Evolutionary conservation across 2,329 filamentous ascomycete species (phyloP).

Genomic region (Botryotinia globosa): DNA sequence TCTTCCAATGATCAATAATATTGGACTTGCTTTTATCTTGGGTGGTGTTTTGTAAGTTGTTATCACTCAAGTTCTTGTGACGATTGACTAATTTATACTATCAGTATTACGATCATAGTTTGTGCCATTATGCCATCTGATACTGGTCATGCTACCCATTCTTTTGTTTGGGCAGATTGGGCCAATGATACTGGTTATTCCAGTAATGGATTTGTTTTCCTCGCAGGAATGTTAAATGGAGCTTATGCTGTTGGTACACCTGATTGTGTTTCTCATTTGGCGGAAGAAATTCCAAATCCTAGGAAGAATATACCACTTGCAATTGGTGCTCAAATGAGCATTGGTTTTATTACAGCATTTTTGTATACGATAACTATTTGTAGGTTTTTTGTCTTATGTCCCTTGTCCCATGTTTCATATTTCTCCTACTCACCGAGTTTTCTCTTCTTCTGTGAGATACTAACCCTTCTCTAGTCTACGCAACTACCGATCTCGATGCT

Average conservation of each 20-base stretch:
- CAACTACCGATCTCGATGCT: conserved; percentile 53
- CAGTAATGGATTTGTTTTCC: conserved; percentile 56
- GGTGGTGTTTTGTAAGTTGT: conserved; percentile 43
- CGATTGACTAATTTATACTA: neutral
- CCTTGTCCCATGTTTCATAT: neutral
- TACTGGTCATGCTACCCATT: conserved; percentile 43
- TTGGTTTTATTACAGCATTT: conserved; percentile 52
- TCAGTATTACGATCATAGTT: conserved; percentile 43
- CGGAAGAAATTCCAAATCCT: conserved; percentile 60
- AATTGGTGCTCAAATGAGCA: conserved; percentile 49
- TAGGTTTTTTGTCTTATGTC: neutral
- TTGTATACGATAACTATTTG: conserved; percentile 49
- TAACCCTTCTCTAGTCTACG: conserved; percentile 46
- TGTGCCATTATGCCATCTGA: conserved; percentile 53
- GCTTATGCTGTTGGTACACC: conserved; percentile 66
- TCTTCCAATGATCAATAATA: conserved; percentile 51
- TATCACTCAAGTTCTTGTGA: neutral
- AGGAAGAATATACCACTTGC: conserved; percentile 53
- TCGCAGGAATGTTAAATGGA: conserved; percentile 62
- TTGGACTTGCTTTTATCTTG: conserved; percentile 53
- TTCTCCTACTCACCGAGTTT: neutral
- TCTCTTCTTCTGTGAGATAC: neutral
- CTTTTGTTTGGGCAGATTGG: conserved; percentile 48
- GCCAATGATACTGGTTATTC: conserved; percentile 45
- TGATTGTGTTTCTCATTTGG: conserved; percentile 62